phyloP scores from a whole-genome alignment of 768 basidiomycete genomes.

The Suillus variegatus region DNA sequence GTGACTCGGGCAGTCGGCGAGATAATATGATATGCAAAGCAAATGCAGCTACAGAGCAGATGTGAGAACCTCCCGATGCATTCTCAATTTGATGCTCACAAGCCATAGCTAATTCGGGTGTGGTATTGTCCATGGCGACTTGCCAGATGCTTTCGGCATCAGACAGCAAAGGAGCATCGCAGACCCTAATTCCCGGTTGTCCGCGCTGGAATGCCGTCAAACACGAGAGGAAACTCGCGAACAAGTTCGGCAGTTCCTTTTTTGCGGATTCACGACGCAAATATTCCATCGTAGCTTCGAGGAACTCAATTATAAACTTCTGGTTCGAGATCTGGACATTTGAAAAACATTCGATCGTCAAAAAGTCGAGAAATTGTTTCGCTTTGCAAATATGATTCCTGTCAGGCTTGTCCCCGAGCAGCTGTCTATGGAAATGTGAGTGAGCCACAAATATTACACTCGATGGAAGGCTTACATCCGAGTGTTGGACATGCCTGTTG shows the following conservation, averaged over 20 bases:
- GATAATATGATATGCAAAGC: conserved; percentile 42
- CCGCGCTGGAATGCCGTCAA: conserved; percentile 28
- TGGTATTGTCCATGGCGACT: conserved; percentile 28
- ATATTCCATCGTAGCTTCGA: not conserved
- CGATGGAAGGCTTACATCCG: not conserved
- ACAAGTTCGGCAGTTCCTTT: conserved; percentile 23
- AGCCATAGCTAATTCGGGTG: conserved; percentile 38
- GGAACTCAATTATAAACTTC: conserved; percentile 1
- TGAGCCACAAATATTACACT: not conserved
- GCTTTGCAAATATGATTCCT: conserved; percentile 3
- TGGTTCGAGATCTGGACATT: conserved; percentile 3
- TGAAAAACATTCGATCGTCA: conserved; percentile 6
- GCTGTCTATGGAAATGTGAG: not conserved
- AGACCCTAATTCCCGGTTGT: conserved; percentile 13
- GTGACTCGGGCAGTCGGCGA: conserved; percentile 29
- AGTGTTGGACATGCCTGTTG: not conserved
- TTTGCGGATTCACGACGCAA: not conserved
- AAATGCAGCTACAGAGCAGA: conserved; percentile 37
- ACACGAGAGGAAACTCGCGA: conserved; percentile 37
- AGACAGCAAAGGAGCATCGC: conserved; percentile 11
- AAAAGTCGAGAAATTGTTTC: conserved; percentile 10
- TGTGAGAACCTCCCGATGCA: conserved; percentile 21
- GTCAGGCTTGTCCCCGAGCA: not conserved
- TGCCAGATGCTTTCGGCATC: conserved; percentile 41
- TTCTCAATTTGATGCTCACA: conserved; percentile 35